Evolutionary conservation across 257 asterid genomes (phyloP), one percentile per base, ranked within the genome.

Genomic region (Handroanthus guayacan): DNA sequence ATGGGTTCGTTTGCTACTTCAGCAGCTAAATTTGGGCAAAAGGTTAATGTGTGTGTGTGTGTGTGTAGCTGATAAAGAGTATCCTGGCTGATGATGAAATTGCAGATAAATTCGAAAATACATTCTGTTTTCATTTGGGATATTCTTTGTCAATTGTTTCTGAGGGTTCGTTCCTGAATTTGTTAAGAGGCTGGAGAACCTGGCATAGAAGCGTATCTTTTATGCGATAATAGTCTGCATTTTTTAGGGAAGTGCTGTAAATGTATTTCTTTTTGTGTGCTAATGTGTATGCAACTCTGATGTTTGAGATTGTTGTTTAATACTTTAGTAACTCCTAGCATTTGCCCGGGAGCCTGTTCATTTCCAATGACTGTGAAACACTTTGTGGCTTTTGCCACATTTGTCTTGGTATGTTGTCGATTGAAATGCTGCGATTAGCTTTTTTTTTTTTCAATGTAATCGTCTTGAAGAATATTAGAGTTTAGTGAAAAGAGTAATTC

Each of bases 151-250:
- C 55, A 56, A 56, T 9, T 3, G n/a, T 5, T 72, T 43, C 9
- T 20, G 14, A 14, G 77, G 13, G 37, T 57, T 72, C 55, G 41
- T 45, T 58, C 44, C 17, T 45, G 25, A n/a, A 16, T 72, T 71
- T 34, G 2, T 54, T 36, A 36, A 16, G 17, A 37, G 65, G n/a
- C 16, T 31, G 44, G 9, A 17, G 10, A 25, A 52, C 20, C 18
- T 39, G 11, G 34, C 39, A 5, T 65, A 25, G 43, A 64, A 11
- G 3, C 18, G 6, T 45, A 45, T 72, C n/a, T 62, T 20, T n/a
- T 10, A 11, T 39, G 31, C 5, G 52, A 39, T 50, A 17, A 38
- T 63, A 56, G 67, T 58, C 13, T 72, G 45, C 57, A 43, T 51
- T 75, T 54, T 20, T 57, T 9, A n/a, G 38, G 9, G 69, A 52